Percentiles rank a stretch among this genome's conserved stretches.
Conservation (phyloP, 495 filamentous ascomycete species). For the Mycothermus thermophilus region DNA sequence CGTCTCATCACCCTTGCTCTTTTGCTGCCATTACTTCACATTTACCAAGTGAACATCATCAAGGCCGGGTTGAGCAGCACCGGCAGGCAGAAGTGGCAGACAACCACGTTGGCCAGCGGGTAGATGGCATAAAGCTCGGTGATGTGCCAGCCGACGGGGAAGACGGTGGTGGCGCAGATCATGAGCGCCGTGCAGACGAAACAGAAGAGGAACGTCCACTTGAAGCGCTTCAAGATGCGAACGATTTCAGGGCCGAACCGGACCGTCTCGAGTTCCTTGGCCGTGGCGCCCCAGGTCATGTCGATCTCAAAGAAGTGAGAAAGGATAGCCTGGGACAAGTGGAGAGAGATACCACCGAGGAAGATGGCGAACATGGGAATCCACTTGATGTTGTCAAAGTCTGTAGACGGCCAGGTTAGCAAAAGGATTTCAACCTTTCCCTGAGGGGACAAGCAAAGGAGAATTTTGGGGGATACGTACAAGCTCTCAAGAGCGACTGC, state of each 20-base stretch:
- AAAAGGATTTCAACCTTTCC: no score
- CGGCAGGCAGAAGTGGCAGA: constrained; percentile 55
- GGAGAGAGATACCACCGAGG: constrained; percentile 54
- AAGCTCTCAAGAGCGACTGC: no score
- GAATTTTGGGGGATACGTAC: no score
- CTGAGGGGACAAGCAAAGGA: no score
- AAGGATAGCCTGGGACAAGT: constrained; percentile 51
- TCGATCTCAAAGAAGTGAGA: constrained; percentile 60
- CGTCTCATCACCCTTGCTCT: no score
- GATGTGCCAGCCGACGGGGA: constrained; percentile 55
- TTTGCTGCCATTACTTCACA: no score
- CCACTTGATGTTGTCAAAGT: constrained; percentile 63
- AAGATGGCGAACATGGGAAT: constrained; percentile 54
- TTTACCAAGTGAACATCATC: constrained; percentile 69
- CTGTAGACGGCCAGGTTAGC: constrained; percentile 32
- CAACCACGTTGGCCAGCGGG: constrained; percentile 59
- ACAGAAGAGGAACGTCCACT: constrained; percentile 58
- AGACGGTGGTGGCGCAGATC: constrained; percentile 51
- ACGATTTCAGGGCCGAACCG: constrained; percentile 73
- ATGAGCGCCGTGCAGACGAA: constrained; percentile 47
- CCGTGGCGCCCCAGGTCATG: constrained; percentile 59
- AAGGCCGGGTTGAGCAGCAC: constrained; percentile 63
- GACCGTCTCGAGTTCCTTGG: constrained; percentile 57
- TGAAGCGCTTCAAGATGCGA: constrained; percentile 60
- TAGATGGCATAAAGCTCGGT: constrained; percentile 68